Base-by-base conservation (phyloP, 768 basidiomycete genomes). In the Piloderma croceum region DNA sequence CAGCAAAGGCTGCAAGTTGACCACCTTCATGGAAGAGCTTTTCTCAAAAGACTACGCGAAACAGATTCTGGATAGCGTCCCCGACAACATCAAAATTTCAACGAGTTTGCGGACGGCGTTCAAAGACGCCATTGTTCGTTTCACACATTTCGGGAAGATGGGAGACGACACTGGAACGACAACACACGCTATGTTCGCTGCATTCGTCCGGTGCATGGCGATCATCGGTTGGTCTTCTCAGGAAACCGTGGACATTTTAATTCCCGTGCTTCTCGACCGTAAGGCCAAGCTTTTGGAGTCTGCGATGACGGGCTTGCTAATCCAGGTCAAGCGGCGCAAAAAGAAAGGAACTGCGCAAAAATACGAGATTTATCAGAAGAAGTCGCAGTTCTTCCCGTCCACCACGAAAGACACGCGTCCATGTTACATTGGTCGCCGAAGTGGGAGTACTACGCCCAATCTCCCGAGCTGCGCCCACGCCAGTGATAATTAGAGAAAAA, bases 171-270 rank as follows among this genome's bases (percentile, higher is more conserved):
- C 41, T 4, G 48, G 32, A 6, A 34, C 47, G 31, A 52, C 47
- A n/a, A 33, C 51, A 18, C 31, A 43, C 6, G 45, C 43, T 19
- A n/a, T n/a, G n/a, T n/a, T n/a, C n/a, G n/a, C n/a, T n/a, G n/a
- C n/a, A n/a, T n/a, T n/a, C n/a, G n/a, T 51, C 24, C 51, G 62
- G 33, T 47, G 48, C 19, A 52, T 53, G 49, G 60, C 57, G 3
- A 46, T 58, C 31, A 49, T 56, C 17, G 44, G 52, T 27, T 38
- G 42, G 15, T 12, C 36, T 21, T 22, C 22, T 12, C 45, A 57
- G 24, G 11, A 35, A 3, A n/a, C 34, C 24, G 44, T 59, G 11
- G 54, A 64, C 47, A 33, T 54, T 35, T 39, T 54, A 38, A 36
- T 63, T 10, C 62, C 61, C 11, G 36, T 62, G 19, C 44, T 60